Evolutionary conservation across 1,139 yeast species (phyloP), one percentile per base, ranked within the genome.

Genomic region (Geotrichum fermentans): DNA sequence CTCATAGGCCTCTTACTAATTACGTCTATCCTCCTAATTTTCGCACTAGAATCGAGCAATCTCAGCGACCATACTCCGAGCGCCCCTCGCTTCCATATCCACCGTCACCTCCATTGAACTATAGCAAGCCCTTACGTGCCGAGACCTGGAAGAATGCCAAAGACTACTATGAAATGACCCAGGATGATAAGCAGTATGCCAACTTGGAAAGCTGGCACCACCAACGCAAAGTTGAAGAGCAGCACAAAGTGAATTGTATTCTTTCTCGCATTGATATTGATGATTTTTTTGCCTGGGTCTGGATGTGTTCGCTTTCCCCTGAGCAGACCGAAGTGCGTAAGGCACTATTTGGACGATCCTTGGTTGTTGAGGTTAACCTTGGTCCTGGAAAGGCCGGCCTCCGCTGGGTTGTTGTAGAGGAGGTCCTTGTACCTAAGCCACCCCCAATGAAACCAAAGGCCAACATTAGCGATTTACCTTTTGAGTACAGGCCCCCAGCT

Each of bases 281-380:
- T 65, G 96, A 88, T 62, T 88, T 84, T 62, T 87, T 83, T 60
- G 86, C 87, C 24, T 88, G 96, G 96, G 79, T 95, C 0, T 88
- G 96, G 96, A 71, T 87, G 58, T 80, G 89, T 2, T 78, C 89
- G 1, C 65, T 87, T 24, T 87, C 87, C 0, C 76, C 82, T 40
- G 96, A 88, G 60, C 87, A 86, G 62, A 80, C 89, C 0, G 71
- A 75, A 36, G 68, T 71, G 29, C 78, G 82, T 57, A 84, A 84
- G 64, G 75, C 76, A 30, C 66, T 82, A 2, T 88, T 88, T 70
- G 96, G 96, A 4, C 75, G 94, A 52, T 80, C 95, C 0, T 72
- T 87, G 49, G 87, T 88, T 4, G 76, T 83, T 3, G 90, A 83
- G 56, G 82, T 85, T 51, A 74, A 72, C 20, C 68, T 61, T 8